These are phyloP conservation scores for Alternaria brassicicola DNA, from an alignment of 2,329 filamentous ascomycete species.

Conservation along the genomic window DNA sequence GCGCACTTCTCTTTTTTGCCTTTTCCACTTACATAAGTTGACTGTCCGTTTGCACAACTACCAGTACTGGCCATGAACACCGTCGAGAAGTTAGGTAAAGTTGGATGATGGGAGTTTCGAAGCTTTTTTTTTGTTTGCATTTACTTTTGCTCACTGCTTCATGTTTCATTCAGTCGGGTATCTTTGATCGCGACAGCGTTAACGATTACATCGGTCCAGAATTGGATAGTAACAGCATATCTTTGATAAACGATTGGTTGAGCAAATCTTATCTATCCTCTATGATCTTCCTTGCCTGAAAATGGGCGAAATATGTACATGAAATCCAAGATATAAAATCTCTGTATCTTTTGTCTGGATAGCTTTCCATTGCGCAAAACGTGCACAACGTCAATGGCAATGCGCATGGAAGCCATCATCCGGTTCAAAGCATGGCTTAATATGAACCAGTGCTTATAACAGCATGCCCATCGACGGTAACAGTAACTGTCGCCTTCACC, in stretches of 20 bases:
- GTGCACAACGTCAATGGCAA: not conserved
- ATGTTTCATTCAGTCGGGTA: too few relatives aligned
- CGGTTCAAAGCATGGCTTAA: not conserved
- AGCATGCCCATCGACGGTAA: constrained; percentile 25
- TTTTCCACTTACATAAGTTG: too few relatives aligned
- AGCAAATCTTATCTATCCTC: not conserved
- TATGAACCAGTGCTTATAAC: constrained; percentile 6
- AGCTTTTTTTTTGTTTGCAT: too few relatives aligned
- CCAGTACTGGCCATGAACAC: too few relatives aligned
- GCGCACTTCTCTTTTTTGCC: not conserved
- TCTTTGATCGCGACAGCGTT: too few relatives aligned
- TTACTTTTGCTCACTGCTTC: too few relatives aligned
- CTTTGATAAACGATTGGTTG: not conserved
- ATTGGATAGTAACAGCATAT: not conserved
- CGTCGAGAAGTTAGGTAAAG: too few relatives aligned
- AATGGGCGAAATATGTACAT: constrained; percentile 8
- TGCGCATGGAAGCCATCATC: not conserved
- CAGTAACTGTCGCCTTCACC: constrained; percentile 33
- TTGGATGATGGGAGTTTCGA: too few relatives aligned
- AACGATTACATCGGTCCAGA: too few relatives aligned
- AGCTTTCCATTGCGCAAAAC: accelerated
- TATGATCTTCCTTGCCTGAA: not conserved
- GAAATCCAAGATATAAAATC: not conserved
- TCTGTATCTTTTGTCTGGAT: not conserved
- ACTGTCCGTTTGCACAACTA: too few relatives aligned